Evolutionary conservation across 176 grass and related monocot genomes (phyloP), one percentile per base, ranked within the genome.

Genomic region (Chloris gayana): DNA sequence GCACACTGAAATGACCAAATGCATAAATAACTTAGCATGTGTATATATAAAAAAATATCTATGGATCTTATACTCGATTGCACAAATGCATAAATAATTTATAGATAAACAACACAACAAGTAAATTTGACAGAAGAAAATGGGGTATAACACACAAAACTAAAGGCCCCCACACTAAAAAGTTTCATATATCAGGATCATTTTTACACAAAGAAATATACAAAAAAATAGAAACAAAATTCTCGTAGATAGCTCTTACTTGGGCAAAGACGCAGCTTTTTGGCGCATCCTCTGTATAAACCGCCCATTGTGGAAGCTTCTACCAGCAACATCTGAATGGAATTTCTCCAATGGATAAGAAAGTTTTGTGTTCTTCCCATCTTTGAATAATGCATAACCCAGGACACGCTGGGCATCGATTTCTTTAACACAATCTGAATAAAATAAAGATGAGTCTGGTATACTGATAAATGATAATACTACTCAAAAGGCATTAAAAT

Each of bases 201-300:
- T 9, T 41, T 80, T 18, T 51, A 75, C 42, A 68, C 41, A 69
- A 76, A 72, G 37, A 47, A 37, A 11, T 53, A 56, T 75, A 67
- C 17, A 4, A 73, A 78, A 62, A 79, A 79, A 44, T 19, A 6
- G 0, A 10, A 78, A 21, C 38, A 30, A 82, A 30, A 42, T 54
- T 19, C 30, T 19, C 59, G 72, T 24, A 81, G 37, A 71, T 50
- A 64, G 30, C 4, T 19, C 69, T 82, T 99, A 99, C 96, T 91
- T 99, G 47, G 96, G 87, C 58, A 95, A 87, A 32, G 84, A 85
- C 14, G 93, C 86, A 58, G 85, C 78, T 74, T 95, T 99, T 67
- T 93, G 84, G 45, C 92, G 88, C 96, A 99, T 95, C 82, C 93
- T 92, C 75, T 95, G 96, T 80, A 99, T 93, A 75, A 99, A 99